Percentiles rank a stretch among this genome's conserved stretches.
phyloP scores from a whole-genome alignment of 2,329 filamentous ascomycete genomes.

The Fonsecaea monophora region DNA sequence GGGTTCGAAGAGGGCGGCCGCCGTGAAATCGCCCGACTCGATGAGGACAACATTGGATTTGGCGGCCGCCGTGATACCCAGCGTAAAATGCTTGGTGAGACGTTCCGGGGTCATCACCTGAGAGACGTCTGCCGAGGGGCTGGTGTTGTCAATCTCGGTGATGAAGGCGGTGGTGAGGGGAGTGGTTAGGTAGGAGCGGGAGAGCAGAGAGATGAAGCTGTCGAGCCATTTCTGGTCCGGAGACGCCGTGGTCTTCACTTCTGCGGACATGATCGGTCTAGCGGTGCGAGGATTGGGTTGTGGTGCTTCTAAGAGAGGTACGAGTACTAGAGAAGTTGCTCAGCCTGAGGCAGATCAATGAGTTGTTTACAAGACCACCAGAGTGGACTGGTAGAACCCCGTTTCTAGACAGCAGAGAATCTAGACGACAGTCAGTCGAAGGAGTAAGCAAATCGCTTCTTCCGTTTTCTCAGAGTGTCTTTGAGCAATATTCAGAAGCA shows the following conservation, averaged over 20 bases:
- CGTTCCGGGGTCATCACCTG: slow-evolving; percentile 36
- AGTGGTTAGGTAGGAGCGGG: slow-evolving; percentile 35
- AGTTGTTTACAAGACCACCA: not conserved
- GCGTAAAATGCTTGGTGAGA: slow-evolving; percentile 38
- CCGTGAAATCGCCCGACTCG: slow-evolving; percentile 30
- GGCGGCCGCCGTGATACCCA: slow-evolving; percentile 39
- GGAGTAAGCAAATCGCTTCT: not conserved
- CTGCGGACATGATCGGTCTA: slow-evolving; percentile 20
- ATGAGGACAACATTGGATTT: slow-evolving; percentile 36
- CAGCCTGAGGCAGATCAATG: slow-evolving; percentile 5
- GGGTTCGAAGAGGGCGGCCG: slow-evolving; percentile 40
- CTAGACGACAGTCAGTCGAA: not conserved
- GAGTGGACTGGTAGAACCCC: no score
- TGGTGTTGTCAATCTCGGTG: slow-evolving; percentile 37
- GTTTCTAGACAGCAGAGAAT: not conserved
- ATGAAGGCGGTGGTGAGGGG: slow-evolving; percentile 41
- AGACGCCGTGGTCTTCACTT: slow-evolving; percentile 22
- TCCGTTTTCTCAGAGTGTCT: not conserved
- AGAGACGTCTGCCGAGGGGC: slow-evolving; percentile 20
- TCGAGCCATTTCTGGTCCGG: slow-evolving; percentile 36
- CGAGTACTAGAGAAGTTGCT: not conserved
- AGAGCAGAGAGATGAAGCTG: slow-evolving; percentile 38
- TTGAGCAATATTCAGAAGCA: not conserved
- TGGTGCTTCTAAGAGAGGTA: not conserved
- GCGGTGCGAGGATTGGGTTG: slow-evolving; percentile 3